Conservation (phyloP, 306 rosid species). For the Canavalia ensiformis region DNA sequence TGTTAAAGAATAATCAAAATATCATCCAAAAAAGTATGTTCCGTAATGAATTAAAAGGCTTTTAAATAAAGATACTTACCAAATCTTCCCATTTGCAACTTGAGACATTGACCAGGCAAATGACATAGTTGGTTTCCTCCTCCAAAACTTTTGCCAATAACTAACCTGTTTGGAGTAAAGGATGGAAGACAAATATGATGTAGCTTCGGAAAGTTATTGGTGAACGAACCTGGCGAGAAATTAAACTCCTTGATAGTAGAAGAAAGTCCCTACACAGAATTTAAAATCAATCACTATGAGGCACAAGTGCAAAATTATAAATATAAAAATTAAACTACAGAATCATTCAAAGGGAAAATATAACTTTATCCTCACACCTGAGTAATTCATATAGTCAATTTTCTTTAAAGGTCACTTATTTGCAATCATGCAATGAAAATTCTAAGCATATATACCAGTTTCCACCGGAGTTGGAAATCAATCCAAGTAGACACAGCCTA, state of each 20-base stretch:
- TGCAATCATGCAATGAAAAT: not conserved
- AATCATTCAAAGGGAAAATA: not conserved
- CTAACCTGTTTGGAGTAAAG: constrained; percentile 43
- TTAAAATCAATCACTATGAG: constrained; percentile 39
- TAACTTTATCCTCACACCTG: constrained; percentile 16
- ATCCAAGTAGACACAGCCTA: not conserved
- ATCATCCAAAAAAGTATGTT: constrained; percentile 6
- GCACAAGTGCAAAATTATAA: not conserved
- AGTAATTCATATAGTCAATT: not conserved
- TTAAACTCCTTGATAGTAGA: constrained; percentile 51
- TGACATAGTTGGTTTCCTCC: constrained; percentile 37
- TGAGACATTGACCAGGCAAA: constrained; percentile 44
- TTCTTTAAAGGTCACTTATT: not conserved
- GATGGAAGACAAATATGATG: constrained; percentile 50
- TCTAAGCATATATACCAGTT: not conserved
- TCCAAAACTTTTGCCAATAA: constrained; percentile 47
- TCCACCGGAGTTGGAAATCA: constrained; percentile 32
- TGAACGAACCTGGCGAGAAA: constrained; percentile 50
- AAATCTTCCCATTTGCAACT: constrained; percentile 53
- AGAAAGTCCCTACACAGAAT: constrained; percentile 58
- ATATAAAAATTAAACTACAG: not conserved
- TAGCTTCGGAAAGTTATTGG: constrained; percentile 49
- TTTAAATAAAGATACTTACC: constrained; percentile 58
- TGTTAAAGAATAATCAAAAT: not conserved
- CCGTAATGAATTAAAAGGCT: constrained; percentile 17